phyloP scores from a whole-genome alignment of 2,329 filamentous ascomycete genomes.

The Graphilbum ipis-grandicollis region DNA sequence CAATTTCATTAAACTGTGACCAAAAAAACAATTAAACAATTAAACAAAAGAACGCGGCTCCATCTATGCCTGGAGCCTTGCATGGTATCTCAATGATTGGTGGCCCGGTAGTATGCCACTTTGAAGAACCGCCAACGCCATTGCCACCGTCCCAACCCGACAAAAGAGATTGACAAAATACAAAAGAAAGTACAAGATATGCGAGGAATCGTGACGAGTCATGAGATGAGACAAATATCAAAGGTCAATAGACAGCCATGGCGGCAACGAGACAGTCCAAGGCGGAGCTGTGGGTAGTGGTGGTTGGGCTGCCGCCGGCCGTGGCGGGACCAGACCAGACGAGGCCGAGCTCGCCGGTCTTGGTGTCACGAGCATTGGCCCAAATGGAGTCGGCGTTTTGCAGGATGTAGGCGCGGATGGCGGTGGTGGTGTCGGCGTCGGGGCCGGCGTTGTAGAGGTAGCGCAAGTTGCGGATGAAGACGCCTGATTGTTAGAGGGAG shows the following conservation, averaged over 20 bases:
- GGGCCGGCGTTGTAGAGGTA: constrained; percentile 34
- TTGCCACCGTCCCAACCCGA: too few relatives aligned
- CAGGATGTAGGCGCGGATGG: constrained; percentile 36
- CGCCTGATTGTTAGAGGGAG: constrained; percentile 14
- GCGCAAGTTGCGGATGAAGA: constrained; percentile 47
- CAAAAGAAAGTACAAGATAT: not conserved
- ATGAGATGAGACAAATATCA: too few relatives aligned
- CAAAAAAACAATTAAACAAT: too few relatives aligned
- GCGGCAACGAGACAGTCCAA: constrained; percentile 52
- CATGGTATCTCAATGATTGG: too few relatives aligned
- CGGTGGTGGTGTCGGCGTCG: constrained; percentile 12
- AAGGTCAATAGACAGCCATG: constrained; percentile 17
- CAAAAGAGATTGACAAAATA: too few relatives aligned
- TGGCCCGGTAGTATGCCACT: too few relatives aligned
- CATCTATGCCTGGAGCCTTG: too few relatives aligned
- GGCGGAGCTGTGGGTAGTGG: constrained; percentile 45
- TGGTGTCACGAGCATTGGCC: constrained; percentile 34
- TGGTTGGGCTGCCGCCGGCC: constrained; percentile 25
- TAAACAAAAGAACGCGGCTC: too few relatives aligned
- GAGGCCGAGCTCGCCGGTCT: constrained; percentile 35
- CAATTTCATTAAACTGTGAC: too few relatives aligned
- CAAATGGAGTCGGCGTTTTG: constrained; percentile 50
- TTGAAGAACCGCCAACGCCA: too few relatives aligned
- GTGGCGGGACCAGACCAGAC: constrained; percentile 43
- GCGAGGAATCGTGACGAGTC: too few relatives aligned